Base-by-base conservation (phyloP, 345 rosid genomes). In the Eucalyptus victrix region DNA sequence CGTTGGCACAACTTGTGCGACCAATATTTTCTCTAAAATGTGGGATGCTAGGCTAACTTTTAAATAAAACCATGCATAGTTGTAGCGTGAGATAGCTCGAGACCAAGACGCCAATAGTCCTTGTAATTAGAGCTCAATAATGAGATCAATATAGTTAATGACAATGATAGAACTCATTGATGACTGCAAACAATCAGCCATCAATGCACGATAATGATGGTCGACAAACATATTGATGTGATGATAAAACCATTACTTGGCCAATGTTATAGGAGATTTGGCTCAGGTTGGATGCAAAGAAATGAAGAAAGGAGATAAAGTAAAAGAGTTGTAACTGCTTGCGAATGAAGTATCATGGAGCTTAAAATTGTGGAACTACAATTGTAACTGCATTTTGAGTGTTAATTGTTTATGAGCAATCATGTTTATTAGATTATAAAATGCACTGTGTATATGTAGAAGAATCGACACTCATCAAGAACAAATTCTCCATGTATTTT, bases 1-100 rank as follows among this genome's bases (percentile, higher is more conserved):
- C 0, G 5, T 0, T 3, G 10, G 0, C 24, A 53, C 5, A 21
- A 21, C 2, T 53, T 53, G 11, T 53, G 2, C 0, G 5, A 0
- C 2, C 2, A 53, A 53, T 53, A 19, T 21, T 53, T 53, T 53
- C 24, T 53, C 58, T 56, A 56, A 23, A 56, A 24, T 0, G 2
- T 24, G 62, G 3, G 6, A 0, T 24, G 6, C 4, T 23, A 56
- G 9, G 30, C 30, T 56, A 56, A 56, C 30, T 56, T 24, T 24
- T 9, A 19, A 3, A 4, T 56, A 23, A 56, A 24, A 56, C 0
- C 62, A 56, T 24, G 30, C 30, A 24, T 56, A 9, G 62, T 24
- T 24, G 3, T 56, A 10, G 13, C 1, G 3, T 56, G 62, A 24
- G 62, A 23, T 60, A 1, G 3, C 4, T 28, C 12, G 1, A 60